Evolutionary conservation across 176 grass and related monocot genomes (phyloP).

Genomic region (Cenchrus fungigraminus): DNA sequence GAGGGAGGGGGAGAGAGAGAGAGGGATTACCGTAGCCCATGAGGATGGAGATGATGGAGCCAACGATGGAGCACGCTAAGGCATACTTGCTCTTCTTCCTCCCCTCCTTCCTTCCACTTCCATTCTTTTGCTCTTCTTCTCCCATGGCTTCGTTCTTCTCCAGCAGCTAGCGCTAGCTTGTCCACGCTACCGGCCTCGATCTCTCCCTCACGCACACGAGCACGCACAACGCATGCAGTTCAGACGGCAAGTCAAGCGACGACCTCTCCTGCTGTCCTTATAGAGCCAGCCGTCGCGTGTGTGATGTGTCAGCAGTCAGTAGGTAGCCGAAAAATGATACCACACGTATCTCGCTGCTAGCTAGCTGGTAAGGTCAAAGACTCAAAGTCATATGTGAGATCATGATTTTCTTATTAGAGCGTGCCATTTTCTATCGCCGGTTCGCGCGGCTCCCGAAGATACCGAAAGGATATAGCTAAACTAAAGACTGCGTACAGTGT

Average conservation of each 20-base stretch:
- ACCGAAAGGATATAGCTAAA: neutral
- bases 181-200: too few species aligned
- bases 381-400: neutral
- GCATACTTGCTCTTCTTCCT: conserved; percentile 37
- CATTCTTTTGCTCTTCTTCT: neutral
- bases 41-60: conserved; percentile 70
- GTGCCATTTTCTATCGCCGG: neutral
- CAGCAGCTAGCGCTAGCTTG: too few species aligned
- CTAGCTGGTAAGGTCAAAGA: neutral
- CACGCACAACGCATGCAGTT: too few species aligned
- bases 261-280: neutral
- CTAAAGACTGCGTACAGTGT: neutral
- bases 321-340: neutral
- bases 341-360: neutral
- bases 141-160: conserved; percentile 1
- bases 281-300: neutral
- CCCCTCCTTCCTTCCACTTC: neutral
- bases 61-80: conserved; percentile 54
- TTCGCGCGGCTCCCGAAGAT: neutral
- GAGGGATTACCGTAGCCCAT: conserved; percentile 60
- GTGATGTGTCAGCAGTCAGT: neutral
- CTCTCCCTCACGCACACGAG: too few species aligned
- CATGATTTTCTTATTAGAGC: neutral
- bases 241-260: too few species aligned
- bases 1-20: too few species aligned